A percentile compares a stretch with the other conserved stretches of the same genome.
Conservation (phyloP, 176 grass and related monocot genomes). For the Poa pratensis region DNA sequence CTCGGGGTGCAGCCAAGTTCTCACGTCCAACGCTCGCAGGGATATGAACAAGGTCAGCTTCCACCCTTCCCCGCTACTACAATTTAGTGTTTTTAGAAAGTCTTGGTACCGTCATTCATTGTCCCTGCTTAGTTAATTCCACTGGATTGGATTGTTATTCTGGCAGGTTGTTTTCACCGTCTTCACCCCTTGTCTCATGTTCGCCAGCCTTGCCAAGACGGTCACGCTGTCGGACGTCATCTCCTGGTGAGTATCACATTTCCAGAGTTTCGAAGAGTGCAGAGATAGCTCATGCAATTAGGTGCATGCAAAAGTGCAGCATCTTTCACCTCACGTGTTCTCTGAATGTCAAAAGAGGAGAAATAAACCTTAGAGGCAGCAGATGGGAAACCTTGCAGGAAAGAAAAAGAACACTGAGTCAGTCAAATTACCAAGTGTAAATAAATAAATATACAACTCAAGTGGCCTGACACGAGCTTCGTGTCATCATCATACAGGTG, state of each 20-base stretch:
- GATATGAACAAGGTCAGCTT: constrained; percentile 80
- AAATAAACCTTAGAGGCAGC: not conserved
- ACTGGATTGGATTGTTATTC: not conserved
- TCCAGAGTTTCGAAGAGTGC: not conserved
- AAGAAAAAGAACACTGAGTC: no score
- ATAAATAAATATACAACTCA: not conserved
- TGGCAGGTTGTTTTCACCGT: constrained; percentile 80
- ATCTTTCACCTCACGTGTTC: not conserved
- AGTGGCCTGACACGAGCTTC: not conserved
- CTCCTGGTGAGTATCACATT: constrained; percentile 69
- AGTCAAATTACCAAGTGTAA: no score
- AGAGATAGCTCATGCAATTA: not conserved
- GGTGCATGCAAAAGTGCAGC: not conserved
- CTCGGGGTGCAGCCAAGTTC: constrained; percentile 62
- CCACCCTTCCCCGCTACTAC: no score
- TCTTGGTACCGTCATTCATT: no score
- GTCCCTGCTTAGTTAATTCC: no score
- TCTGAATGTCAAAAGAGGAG: not conserved
- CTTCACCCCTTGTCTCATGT: constrained; percentile 81
- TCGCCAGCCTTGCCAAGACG: constrained; percentile 72
- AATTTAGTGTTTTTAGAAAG: no score
- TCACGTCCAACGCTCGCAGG: constrained; percentile 62
- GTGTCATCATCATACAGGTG: constrained; percentile 57
- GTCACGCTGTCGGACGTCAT: constrained; percentile 72
- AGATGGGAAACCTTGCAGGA: no score